Percentiles rank a stretch among this genome's conserved stretches.
These are phyloP conservation scores for Colletotrichum orbiculare DNA, from an alignment of 2,329 filamentous ascomycete genomes.

Conservation along the genomic window DNA sequence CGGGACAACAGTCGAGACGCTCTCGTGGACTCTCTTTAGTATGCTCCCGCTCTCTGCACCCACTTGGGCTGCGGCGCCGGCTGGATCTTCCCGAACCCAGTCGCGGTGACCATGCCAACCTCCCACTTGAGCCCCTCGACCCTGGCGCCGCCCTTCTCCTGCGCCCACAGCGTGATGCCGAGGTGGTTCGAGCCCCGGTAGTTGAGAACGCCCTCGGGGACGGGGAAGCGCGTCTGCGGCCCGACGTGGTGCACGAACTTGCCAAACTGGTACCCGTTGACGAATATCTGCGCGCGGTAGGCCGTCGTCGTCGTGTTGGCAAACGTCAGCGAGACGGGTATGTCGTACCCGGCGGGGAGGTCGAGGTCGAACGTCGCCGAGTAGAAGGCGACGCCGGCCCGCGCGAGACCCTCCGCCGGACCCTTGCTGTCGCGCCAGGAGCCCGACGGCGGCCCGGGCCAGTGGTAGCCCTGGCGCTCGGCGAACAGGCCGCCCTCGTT, in stretches of 20 bases:
- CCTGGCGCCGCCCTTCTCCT: conserved; percentile 63
- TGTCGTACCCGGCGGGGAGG: conserved; percentile 63
- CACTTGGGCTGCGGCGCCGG: conserved; percentile 56
- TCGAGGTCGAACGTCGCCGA: conserved; percentile 63
- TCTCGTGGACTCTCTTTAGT: conserved; percentile 44
- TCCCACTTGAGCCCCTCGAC: conserved; percentile 38
- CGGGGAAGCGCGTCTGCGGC: conserved; percentile 74
- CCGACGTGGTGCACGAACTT: conserved; percentile 70
- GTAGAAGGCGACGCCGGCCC: conserved; percentile 67
- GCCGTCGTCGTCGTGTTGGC: conserved; percentile 49
- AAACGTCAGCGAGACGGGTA: conserved; percentile 67
- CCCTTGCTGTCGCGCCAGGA: conserved; percentile 53
- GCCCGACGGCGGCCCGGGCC: conserved; percentile 58
- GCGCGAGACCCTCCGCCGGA: conserved; percentile 50
- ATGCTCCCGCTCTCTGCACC: conserved; percentile 55
- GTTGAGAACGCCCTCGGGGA: conserved; percentile 75
- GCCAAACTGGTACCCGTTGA: conserved; percentile 77
- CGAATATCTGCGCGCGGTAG: conserved; percentile 71
- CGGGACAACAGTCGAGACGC: no score
- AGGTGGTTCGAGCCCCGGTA: conserved; percentile 74
- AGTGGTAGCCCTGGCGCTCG: conserved; percentile 67
- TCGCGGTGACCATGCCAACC: conserved; percentile 58
- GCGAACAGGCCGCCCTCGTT: conserved; percentile 70
- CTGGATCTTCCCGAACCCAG: conserved; percentile 53
- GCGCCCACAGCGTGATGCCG: conserved; percentile 73